A percentile compares a stretch with the other conserved stretches of the same genome.
phyloP scores from a whole-genome alignment of 129 eudicot genomes.

The Daucus carota region DNA sequence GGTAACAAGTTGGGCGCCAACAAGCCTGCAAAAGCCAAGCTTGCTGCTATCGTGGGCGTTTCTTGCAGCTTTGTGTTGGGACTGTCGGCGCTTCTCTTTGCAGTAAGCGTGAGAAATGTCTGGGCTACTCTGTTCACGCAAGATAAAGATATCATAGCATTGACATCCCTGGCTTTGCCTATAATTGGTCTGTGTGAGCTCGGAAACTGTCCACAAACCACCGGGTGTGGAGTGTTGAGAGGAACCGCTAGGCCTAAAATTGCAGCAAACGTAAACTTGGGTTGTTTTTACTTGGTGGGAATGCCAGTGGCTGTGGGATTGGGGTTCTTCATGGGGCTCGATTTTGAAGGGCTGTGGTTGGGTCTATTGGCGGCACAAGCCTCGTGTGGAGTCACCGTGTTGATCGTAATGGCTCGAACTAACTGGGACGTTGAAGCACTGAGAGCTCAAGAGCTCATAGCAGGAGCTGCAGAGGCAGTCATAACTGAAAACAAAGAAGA shows the following conservation, averaged over 20 bases:
- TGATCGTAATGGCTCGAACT: constrained; percentile 52
- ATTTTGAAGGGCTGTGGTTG: constrained; percentile 72
- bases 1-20: constrained; percentile 73
- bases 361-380: constrained; percentile 75
- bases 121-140: constrained; percentile 75
- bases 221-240: constrained; percentile 78
- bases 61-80: constrained; percentile 49
- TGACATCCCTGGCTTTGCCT: constrained; percentile 61
- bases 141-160: constrained; percentile 54
- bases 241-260: constrained; percentile 83
- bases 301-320: constrained; percentile 78
- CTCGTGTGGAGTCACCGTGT: constrained; percentile 63
- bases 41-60: constrained; percentile 60
- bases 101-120: constrained; percentile 33
- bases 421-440: constrained; percentile 62
- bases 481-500: constrained; percentile 28
- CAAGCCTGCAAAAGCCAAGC: constrained; percentile 49
- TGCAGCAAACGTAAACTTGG: constrained; percentile 75
- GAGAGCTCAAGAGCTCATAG: constrained; percentile 53
- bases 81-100: constrained; percentile 46
- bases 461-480: constrained; percentile 9
- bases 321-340: constrained; percentile 42
- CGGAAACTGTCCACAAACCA: constrained; percentile 84
- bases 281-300: constrained; percentile 75
- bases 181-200: constrained; percentile 81